Percentiles rank a stretch among this genome's conserved stretches.
These are phyloP conservation scores for Turnera subulata DNA, from an alignment of 345 rosid genomes.

Conservation along the genomic window DNA sequence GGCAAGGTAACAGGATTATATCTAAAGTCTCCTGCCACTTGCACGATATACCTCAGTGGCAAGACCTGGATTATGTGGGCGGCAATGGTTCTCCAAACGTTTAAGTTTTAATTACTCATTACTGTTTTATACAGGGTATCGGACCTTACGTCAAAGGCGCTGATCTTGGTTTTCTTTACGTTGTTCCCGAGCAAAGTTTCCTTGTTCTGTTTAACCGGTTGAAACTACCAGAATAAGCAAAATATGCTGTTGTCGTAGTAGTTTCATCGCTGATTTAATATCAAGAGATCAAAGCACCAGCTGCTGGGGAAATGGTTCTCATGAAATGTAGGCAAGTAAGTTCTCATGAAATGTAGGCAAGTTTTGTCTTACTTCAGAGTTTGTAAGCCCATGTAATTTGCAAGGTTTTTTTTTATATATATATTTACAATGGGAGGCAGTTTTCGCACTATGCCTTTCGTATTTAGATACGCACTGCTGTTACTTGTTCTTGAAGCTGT, in stretches of 20 bases:
- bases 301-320: background rate
- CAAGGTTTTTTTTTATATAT: no score
- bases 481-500: background rate
- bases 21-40: no score
- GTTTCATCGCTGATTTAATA: background rate
- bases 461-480: background rate
- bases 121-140: constrained; percentile 48
- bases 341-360: no score
- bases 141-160: constrained; percentile 78
- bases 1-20: constrained; percentile 72
- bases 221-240: constrained; percentile 57
- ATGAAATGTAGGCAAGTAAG: no score
- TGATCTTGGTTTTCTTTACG: constrained; percentile 84
- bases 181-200: constrained; percentile 88
- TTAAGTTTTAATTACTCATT: background rate
- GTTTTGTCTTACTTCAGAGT: no score
- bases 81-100: no score
- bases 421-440: constrained; percentile 18
- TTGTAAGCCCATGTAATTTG: no score
- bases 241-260: background rate
- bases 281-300: constrained; percentile 7
- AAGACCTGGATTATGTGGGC: no score
- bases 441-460: constrained; percentile 7
- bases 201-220: constrained; percentile 84
- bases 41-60: background rate